A percentile compares a stretch with the other conserved stretches of the same genome.
Evolutionary conservation across 345 rosid species (phyloP).

Genomic region (Sonneratia caseolaris): DNA sequence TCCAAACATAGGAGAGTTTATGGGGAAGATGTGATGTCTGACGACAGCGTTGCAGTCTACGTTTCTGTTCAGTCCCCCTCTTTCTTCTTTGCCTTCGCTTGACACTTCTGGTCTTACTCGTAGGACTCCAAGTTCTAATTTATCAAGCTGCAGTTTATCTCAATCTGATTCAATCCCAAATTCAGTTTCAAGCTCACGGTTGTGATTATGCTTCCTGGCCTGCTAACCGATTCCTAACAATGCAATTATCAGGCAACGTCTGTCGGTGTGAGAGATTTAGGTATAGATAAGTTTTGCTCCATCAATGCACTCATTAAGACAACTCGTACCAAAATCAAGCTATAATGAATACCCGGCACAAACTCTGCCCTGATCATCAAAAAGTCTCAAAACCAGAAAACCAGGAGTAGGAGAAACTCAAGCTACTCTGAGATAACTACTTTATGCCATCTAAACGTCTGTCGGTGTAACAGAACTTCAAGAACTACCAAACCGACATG

Average conservation of each 20-base stretch:
- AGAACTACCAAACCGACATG: neutral
- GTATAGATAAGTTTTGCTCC: neutral
- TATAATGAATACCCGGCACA: too few relatives aligned
- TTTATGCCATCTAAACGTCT: too few relatives aligned
- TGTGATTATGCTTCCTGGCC: neutral
- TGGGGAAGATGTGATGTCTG: neutral
- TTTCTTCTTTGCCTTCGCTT: neutral
- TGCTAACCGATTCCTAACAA: neutral
- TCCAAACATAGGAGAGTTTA: neutral
- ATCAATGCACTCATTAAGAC: neutral
- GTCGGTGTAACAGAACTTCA: neutral
- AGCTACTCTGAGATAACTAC: neutral
- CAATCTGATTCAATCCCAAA: neutral
- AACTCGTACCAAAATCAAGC: too few relatives aligned
- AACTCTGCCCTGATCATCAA: neutral
- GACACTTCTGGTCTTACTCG: neutral
- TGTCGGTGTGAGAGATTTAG: neutral
- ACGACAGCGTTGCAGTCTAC: neutral
- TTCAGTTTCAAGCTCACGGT: neutral
- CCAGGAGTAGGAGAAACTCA: neutral
- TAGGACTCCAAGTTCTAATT: neutral
- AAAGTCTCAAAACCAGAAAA: neutral
- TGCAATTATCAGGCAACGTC: neutral
- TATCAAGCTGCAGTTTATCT: neutral
- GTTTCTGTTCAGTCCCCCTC: neutral